These are phyloP conservation scores for Gilbertella persicaria DNA, from an alignment of 371 early-diverging fungal species.

Conservation along the genomic window DNA sequence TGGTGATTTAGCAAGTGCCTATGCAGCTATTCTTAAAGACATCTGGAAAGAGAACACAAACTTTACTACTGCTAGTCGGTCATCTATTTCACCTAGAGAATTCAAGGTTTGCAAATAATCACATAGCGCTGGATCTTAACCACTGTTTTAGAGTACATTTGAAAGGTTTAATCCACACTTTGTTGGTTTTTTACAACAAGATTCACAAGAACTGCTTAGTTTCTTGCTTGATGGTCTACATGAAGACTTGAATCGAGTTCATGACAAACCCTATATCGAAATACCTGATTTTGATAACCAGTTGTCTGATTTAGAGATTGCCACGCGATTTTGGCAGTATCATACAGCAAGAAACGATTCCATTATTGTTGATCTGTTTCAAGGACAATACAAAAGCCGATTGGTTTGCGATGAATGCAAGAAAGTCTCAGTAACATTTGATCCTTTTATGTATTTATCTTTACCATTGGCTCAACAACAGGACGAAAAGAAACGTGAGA, in stretches of 20 bases:
- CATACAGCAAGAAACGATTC: slow-evolving; percentile 80
- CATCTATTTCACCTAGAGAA: slow-evolving; percentile 36
- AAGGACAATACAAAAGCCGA: slow-evolving; percentile 81
- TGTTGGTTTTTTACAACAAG: slow-evolving; percentile 72
- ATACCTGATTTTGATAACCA: slow-evolving; percentile 59
- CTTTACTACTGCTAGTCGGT: slow-evolving; percentile 21
- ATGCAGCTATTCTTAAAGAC: slow-evolving; percentile 61
- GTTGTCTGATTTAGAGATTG: slow-evolving; percentile 29
- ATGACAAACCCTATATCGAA: slow-evolving; percentile 68
- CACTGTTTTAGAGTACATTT: slow-evolving; percentile 49
- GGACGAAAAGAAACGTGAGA: slow-evolving; percentile 29
- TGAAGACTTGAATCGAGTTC: slow-evolving; percentile 70
- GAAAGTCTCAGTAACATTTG: slow-evolving; percentile 58
- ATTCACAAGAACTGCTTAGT: slow-evolving; percentile 76
- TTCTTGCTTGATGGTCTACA: slow-evolving; percentile 76
- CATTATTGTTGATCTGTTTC: slow-evolving; percentile 88
- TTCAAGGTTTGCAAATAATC: slow-evolving; percentile 58
- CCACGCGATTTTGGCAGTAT: slow-evolving; percentile 70
- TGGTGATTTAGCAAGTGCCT: slow-evolving; percentile 74
- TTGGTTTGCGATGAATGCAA: slow-evolving; percentile 84
- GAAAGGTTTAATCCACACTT: slow-evolving; percentile 68
- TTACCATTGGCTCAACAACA: slow-evolving; percentile 42
- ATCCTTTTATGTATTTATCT: slow-evolving; percentile 63
- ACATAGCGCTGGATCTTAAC: not conserved
- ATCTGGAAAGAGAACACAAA: slow-evolving; percentile 67